Evolutionary conservation across 1,284 basidiomycete species (phyloP).

Genomic region (Melampsora americana): DNA sequence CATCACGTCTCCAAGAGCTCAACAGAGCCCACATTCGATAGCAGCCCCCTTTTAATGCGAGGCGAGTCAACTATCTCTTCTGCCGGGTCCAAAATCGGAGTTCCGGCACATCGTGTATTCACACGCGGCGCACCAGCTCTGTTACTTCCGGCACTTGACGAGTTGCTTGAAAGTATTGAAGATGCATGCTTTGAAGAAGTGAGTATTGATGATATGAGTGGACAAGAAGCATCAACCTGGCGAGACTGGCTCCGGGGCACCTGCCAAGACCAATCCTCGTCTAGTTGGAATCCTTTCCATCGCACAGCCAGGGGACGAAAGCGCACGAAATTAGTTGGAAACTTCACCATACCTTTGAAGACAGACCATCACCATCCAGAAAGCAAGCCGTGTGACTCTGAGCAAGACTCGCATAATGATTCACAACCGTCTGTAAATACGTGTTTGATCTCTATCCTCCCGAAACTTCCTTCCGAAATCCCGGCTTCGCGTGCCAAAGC

Average conservation of each 20-base stretch:
- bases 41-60: neutral
- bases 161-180: neutral
- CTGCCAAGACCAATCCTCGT: neutral
- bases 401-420: neutral
- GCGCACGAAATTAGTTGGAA: neutral
- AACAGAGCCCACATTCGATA: neutral
- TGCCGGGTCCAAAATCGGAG: neutral
- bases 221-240: neutral
- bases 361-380: neutral
- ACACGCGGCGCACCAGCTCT: constrained; percentile 1
- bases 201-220: neutral
- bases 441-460: neutral
- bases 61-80: neutral
- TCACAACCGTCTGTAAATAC: neutral
- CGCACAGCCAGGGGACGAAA: neutral
- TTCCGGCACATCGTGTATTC: constrained; percentile 5
- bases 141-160: neutral
- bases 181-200: constrained; percentile 2
- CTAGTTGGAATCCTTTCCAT: neutral
- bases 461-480: neutral
- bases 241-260: neutral
- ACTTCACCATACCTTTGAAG: neutral
- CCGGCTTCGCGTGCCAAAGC: neutral
- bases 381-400: neutral
- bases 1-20: neutral